These are phyloP conservation scores for Verbascum thapsus DNA, from an alignment of 257 asterid genomes.

Conservation along the genomic window DNA sequence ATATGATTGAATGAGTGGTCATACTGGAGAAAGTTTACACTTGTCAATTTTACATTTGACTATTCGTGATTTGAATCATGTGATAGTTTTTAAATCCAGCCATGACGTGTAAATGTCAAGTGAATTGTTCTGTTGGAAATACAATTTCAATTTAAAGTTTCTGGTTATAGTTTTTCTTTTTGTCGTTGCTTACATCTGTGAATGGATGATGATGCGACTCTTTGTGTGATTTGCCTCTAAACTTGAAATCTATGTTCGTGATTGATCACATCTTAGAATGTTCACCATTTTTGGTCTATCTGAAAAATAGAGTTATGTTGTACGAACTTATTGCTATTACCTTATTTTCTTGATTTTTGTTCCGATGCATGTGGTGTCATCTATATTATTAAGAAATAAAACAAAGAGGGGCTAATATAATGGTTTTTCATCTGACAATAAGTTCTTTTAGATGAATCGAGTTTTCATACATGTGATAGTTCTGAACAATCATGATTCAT, in stretches of 20 bases:
- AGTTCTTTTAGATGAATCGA: too few species aligned
- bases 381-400: too few species aligned
- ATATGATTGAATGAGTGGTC: background rate
- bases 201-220: background rate
- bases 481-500: too few species aligned
- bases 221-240: background rate
- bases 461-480: too few species aligned
- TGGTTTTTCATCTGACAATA: too few species aligned
- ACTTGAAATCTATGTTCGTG: background rate
- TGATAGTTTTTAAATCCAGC: background rate
- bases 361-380: too few species aligned
- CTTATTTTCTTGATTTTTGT: constrained; percentile 10
- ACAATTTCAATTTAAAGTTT: background rate
- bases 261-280: constrained; percentile 2
- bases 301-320: background rate
- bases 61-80: constrained; percentile 1
- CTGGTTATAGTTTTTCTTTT: constrained; percentile 3
- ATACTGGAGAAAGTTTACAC: background rate
- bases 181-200: constrained; percentile 8
- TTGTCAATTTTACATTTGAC: too few species aligned
- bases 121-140: background rate
- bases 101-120: background rate
- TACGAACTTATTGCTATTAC: background rate
- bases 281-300: background rate
- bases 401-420: too few species aligned